Conservation (phyloP, 805 yeast genomes). For the Candida pseudofarinosa region DNA sequence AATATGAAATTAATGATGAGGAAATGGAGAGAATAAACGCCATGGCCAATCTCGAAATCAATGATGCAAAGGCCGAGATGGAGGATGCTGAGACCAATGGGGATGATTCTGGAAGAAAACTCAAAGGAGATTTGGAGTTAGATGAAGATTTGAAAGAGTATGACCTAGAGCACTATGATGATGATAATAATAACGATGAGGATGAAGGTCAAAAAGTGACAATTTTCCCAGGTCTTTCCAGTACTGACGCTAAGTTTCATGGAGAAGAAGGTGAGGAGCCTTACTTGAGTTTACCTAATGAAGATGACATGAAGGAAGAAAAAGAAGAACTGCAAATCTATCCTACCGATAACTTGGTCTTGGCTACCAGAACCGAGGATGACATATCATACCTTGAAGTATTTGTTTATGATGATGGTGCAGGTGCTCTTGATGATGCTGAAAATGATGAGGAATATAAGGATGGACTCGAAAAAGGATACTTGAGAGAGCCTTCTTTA, state of each 20-base stretch:
- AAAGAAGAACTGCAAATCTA: slow-evolving; percentile 79
- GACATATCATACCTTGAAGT: slow-evolving; percentile 90
- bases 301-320: slow-evolving; percentile 67
- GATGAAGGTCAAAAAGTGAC: slow-evolving; percentile 55
- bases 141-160: slow-evolving; percentile 89
- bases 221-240: slow-evolving; percentile 69
- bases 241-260: slow-evolving; percentile 55
- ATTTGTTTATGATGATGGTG: slow-evolving; percentile 91
- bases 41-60: slow-evolving; percentile 77
- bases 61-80: slow-evolving; percentile 67
- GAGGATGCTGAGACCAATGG: slow-evolving; percentile 43
- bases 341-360: slow-evolving; percentile 83
- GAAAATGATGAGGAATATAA: slow-evolving; percentile 67
- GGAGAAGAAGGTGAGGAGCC: slow-evolving; percentile 51
- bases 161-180: slow-evolving; percentile 78
- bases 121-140: slow-evolving; percentile 52
- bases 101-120: slow-evolving; percentile 22
- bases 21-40: slow-evolving; percentile 88
- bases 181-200: slow-evolving; percentile 49
- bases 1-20: slow-evolving; percentile 82
- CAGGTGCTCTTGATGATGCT: slow-evolving; percentile 70
- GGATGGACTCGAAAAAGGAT: slow-evolving; percentile 66
- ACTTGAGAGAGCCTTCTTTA: slow-evolving; percentile 66
- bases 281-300: slow-evolving; percentile 59
- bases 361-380: slow-evolving; percentile 94